phyloP scores from a whole-genome alignment of 2,329 filamentous ascomycete species.

The Xylaria digitata region DNA sequence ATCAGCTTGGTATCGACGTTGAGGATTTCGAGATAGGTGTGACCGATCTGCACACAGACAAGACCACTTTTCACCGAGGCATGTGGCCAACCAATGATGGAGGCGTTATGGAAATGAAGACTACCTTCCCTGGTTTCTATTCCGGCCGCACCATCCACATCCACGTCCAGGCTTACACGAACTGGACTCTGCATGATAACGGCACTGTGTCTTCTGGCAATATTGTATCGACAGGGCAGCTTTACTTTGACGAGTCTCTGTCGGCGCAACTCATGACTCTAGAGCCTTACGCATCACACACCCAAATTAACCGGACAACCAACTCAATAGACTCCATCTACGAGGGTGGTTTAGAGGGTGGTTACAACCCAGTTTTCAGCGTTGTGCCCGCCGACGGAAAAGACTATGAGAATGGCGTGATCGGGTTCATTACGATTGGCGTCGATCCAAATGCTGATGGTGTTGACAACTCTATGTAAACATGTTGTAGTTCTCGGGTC shows the following conservation, averaged over 20 bases:
- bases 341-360: constrained; percentile 38
- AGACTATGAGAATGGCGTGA: constrained; percentile 51
- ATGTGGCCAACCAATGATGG: constrained; percentile 47
- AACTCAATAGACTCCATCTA: constrained; percentile 47
- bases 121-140: constrained; percentile 43
- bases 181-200: constrained; percentile 38
- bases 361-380: constrained; percentile 49
- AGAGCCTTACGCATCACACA: constrained; percentile 51
- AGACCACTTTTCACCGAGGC: constrained; percentile 47
- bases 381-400: constrained; percentile 51
- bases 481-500: no score
- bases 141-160: constrained; percentile 44
- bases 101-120: constrained; percentile 47
- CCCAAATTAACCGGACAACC: constrained; percentile 51
- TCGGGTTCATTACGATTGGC: constrained; percentile 53
- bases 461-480: background rate
- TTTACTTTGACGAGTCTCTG: constrained; percentile 36
- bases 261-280: constrained; percentile 50
- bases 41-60: constrained; percentile 45
- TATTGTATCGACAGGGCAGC: constrained; percentile 36
- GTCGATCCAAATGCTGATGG: constrained; percentile 42
- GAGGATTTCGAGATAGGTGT: constrained; percentile 30
- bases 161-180: constrained; percentile 37
- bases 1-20: constrained; percentile 46
- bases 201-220: constrained; percentile 37